Conservation (phyloP, 2,329 filamentous ascomycete species). For the Talaromyces sp. region DNA sequence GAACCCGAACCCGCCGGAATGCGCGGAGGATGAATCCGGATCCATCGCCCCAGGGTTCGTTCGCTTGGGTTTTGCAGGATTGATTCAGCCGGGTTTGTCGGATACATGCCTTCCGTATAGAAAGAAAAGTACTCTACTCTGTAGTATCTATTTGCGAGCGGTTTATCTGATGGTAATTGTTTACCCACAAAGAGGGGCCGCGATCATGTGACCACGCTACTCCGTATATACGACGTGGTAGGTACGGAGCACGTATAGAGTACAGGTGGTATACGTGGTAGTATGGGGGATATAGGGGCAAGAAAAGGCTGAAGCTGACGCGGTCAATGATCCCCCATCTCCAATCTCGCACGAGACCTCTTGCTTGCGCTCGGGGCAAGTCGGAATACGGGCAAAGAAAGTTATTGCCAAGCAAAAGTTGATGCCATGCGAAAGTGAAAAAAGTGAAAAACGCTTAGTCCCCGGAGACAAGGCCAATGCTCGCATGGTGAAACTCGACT, state of each 20-base stretch:
- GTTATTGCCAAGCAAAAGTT: not conserved
- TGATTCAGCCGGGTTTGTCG: not conserved
- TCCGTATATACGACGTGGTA: too few relatives aligned
- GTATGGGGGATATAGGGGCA: not conserved
- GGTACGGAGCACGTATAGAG: too few relatives aligned
- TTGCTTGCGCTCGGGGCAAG: not conserved
- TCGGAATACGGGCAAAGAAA: not conserved
- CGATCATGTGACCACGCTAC: not conserved
- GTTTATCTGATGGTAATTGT: not conserved
- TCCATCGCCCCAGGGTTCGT: not conserved
- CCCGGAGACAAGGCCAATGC: not conserved
- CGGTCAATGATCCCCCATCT: not conserved
- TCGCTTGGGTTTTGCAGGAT: not conserved
- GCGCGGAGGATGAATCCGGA: not conserved
- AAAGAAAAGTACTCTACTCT: too few relatives aligned
- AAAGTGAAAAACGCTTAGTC: not conserved
- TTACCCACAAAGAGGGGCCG: not conserved
- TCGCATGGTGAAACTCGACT: not conserved
- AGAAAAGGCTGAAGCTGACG: not conserved
- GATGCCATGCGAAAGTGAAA: too few relatives aligned
- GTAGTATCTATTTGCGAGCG: not conserved
- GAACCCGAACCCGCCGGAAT: not conserved
- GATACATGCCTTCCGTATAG: too few relatives aligned
- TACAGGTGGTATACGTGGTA: not conserved
- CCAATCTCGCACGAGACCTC: not conserved